Conservation (phyloP, 371 early-diverging fungal species). For the Batrachochytrium dendrobatidis region DNA sequence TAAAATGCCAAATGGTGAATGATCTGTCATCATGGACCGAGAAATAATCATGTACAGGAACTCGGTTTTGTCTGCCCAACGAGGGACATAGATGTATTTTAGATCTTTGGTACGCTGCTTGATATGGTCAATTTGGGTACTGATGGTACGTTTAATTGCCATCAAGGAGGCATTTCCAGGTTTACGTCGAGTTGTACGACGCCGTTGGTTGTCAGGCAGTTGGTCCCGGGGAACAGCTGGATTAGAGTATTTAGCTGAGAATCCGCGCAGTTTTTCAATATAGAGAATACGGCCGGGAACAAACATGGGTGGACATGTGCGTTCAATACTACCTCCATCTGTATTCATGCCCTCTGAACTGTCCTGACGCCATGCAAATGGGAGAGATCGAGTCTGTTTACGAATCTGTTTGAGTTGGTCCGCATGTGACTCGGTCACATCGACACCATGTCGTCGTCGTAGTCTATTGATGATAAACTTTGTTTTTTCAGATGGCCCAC, state of each 20-base stretch:
- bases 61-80: constrained; percentile 20
- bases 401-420: neutral
- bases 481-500: constrained; percentile 3
- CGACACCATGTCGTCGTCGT: neutral
- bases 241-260: neutral
- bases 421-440: neutral
- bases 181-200: neutral
- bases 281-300: constrained; percentile 30
- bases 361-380: constrained; percentile 7
- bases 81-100: constrained; percentile 13
- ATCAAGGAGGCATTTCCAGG: neutral
- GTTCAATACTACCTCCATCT: no score
- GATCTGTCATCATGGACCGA: constrained; percentile 27
- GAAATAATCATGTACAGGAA: constrained; percentile 28
- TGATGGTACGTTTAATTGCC: neutral
- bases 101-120: neutral
- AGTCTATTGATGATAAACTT: neutral
- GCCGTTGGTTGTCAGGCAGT: neutral
- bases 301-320: constrained; percentile 20
- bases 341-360: no score
- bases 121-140: neutral
- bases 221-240: neutral
- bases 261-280: constrained; percentile 26
- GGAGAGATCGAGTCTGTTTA: neutral
- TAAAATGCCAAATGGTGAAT: constrained; percentile 18